A percentile compares a stretch with the other conserved stretches of the same genome.
Conservation (phyloP, 2,329 filamentous ascomycete genomes). For the Colletotrichum trifolii region DNA sequence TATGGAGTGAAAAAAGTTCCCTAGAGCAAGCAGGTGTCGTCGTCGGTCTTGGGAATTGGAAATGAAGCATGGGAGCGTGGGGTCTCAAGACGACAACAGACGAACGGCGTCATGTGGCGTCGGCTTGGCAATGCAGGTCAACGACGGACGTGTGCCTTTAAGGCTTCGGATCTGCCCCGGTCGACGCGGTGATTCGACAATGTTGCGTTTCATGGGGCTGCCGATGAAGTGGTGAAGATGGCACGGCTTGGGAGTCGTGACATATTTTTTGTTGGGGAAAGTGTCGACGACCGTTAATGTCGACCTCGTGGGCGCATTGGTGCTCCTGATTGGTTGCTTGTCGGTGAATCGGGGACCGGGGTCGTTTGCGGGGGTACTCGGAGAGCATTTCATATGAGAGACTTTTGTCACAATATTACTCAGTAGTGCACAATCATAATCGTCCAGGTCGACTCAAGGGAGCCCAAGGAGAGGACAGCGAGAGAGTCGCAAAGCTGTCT, state of each 20-base stretch:
- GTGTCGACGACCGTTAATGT: conserved; percentile 8
- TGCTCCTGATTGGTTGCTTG: conserved; percentile 21
- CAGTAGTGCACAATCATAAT: not conserved
- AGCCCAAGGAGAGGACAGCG: conserved; percentile 9
- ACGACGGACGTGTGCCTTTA: conserved; percentile 17
- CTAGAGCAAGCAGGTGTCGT: conserved; percentile 14
- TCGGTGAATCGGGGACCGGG: conserved; percentile 12
- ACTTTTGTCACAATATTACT: conserved; percentile 9
- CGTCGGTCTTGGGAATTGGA: conserved; percentile 26
- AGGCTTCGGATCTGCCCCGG: conserved; percentile 13
- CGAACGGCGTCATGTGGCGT: conserved; percentile 34
- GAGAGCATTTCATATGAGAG: conserved; percentile 6
- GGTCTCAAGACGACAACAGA: conserved; percentile 20
- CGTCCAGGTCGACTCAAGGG: not conserved
- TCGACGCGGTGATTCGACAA: conserved; percentile 21
- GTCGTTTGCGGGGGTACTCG: conserved; percentile 13
- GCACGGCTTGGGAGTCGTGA: conserved; percentile 9
- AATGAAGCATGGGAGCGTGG: conserved; percentile 29
- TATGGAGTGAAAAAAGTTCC: no score
- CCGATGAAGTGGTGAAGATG: conserved; percentile 5
- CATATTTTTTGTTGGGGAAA: conserved; percentile 3
- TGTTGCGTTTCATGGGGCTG: conserved; percentile 14
- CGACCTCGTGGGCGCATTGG: conserved; percentile 29
- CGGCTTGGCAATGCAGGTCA: conserved; percentile 34
- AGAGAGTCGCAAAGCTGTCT: not conserved